phyloP scores from a whole-genome alignment of 208 protist species.

The Acanthamoeba quina region DNA sequence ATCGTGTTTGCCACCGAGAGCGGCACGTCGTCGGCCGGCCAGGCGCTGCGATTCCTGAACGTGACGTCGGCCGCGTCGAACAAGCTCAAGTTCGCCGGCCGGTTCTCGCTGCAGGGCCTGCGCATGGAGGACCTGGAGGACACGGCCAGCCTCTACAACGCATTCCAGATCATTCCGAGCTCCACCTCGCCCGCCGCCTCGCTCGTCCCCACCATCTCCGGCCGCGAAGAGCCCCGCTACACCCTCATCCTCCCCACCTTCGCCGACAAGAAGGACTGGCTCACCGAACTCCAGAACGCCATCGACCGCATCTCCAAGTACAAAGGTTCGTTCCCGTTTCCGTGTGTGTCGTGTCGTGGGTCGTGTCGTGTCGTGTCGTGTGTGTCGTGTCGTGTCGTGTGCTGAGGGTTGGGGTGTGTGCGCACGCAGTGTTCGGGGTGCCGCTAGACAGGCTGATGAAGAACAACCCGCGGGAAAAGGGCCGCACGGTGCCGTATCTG shows the following conservation, averaged over 20 bases:
- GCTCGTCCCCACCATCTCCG: slow-evolving; percentile 14
- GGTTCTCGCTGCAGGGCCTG: slow-evolving; percentile 49
- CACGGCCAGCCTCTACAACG: slow-evolving; percentile 37
- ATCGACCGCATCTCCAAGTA: slow-evolving; percentile 48
- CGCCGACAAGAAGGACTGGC: slow-evolving; percentile 57
- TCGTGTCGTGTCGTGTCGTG: not conserved
- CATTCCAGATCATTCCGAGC: slow-evolving; percentile 24
- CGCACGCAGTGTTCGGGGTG: slow-evolving; percentile 43
- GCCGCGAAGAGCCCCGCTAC: not conserved
- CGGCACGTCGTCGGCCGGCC: not conserved
- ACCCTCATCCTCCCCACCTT: slow-evolving; percentile 68
- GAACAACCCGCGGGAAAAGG: slow-evolving; percentile 42
- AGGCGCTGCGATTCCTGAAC: slow-evolving; percentile 26
- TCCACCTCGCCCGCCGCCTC: not conserved
- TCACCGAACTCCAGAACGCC: slow-evolving; percentile 38
- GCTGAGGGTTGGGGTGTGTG: no score
- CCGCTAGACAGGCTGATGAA: slow-evolving; percentile 11
- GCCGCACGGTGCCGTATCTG: slow-evolving; percentile 11
- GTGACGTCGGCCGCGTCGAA: not conserved
- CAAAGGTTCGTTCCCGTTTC: not conserved
- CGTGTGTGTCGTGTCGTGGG: no score
- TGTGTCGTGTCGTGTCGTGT: no score
- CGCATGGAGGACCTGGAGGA: slow-evolving; percentile 36
- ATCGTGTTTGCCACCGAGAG: slow-evolving; percentile 27
- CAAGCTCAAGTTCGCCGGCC: slow-evolving; percentile 48